Evolutionary conservation across 176 grass and related monocot genomes (phyloP), one percentile per base, ranked within the genome.

Genomic region (Panicum miliaceum): DNA sequence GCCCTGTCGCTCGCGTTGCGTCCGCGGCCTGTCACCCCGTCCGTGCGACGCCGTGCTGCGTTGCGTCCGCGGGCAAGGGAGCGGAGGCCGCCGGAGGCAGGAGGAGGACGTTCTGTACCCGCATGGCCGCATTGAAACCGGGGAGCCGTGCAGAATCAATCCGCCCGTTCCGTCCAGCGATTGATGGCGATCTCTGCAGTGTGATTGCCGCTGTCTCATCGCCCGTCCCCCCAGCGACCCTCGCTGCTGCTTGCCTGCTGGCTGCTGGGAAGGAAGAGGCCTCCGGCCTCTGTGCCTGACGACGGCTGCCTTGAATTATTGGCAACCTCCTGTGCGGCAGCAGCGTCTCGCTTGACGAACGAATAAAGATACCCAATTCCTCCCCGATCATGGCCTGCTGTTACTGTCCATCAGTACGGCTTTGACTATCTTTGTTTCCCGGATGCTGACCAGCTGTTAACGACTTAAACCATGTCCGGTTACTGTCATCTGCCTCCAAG

Each of bases 221-320:
- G 45, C 26, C 45, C 8, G 25, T 15, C 12, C 27, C 7, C 40
- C 19, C 22, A 10, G 11, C 64, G 10, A 12, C 18, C 29, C 29
- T 32, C 29, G 29, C 29, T 32, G 29, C 29, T 15, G 29, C 62
- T 36, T 58, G 62, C 34, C 8, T 65, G 12, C 59, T 16, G 12
- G 25, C 1, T 63, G 22, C 11, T 25, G 12, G 60, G 14, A 35
- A 64, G 32, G 35, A 34, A 27, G 9, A 25, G 7, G 7, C 40
- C 6, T 6, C 40, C 40, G 6, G 40, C 6, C 40, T 41, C 40
- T 41, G 40, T 6, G 40, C 40, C 40, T 41, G 40, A 32, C 40
- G 40, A 10, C 8, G 10, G 76, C n/a, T 81, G 68, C 34, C 85
- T 58, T 87, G 27, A 50, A 82, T 87, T 82, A 87, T 58, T 51